phyloP scores from a whole-genome alignment of 1,284 basidiomycete species.

The Porogramme epimiltina region DNA sequence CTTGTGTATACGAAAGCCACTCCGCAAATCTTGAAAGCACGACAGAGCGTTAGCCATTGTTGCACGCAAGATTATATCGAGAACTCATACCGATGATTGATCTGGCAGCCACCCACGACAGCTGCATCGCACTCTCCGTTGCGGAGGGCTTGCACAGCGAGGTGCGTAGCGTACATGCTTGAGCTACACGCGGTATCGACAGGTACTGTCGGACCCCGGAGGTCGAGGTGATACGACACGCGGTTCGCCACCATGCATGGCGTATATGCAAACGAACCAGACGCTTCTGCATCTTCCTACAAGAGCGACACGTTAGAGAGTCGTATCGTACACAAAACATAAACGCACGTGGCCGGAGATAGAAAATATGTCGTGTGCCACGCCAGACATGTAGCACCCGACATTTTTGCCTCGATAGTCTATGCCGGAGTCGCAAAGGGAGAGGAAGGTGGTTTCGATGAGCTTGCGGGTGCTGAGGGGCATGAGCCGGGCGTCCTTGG shows the following conservation, averaged over 20 bases:
- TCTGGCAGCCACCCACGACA: slow-evolving; percentile 46
- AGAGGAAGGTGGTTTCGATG: slow-evolving; percentile 39
- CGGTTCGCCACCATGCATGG: slow-evolving; percentile 46
- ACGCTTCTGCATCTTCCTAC: slow-evolving; percentile 38
- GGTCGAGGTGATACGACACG: slow-evolving; percentile 50
- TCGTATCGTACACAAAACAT: not conserved
- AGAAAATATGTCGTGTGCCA: slow-evolving; percentile 10
- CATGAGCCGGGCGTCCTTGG: slow-evolving; percentile 40
- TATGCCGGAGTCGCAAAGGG: slow-evolving; percentile 44
- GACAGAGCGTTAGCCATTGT: too few relatives aligned
- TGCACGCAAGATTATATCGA: too few relatives aligned
- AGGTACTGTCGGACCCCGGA: slow-evolving; percentile 48
- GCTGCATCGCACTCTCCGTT: slow-evolving; percentile 50
- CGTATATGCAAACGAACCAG: slow-evolving; percentile 38
- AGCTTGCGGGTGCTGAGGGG: slow-evolving; percentile 38
- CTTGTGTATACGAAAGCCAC: slow-evolving; percentile 34
- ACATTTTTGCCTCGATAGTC: slow-evolving; percentile 39
- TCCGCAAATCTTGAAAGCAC: slow-evolving; percentile 26
- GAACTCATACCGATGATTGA: slow-evolving; percentile 42
- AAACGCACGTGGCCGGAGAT: slow-evolving; percentile 12
- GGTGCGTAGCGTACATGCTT: slow-evolving; percentile 45
- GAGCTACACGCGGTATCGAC: slow-evolving; percentile 55
- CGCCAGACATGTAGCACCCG: slow-evolving; percentile 40
- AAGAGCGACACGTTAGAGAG: not conserved
- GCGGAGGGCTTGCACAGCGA: slow-evolving; percentile 45